These are phyloP conservation scores for Oxyria digyna DNA, from an alignment of 148 eudicot genomes.

Conservation along the genomic window DNA sequence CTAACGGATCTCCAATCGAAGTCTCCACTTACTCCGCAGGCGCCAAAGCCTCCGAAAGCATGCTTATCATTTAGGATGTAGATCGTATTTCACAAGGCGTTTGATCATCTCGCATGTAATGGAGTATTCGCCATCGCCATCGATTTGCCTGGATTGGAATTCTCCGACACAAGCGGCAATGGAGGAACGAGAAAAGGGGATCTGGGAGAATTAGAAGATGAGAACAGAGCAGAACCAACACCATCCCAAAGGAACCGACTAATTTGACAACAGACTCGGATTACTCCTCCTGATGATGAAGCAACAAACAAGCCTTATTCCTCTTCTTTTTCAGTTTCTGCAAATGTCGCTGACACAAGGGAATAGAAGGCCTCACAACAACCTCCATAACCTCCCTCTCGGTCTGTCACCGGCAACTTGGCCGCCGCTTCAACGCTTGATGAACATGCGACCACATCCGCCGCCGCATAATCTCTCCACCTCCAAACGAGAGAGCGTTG, in stretches of 20 bases:
- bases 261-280: constrained; percentile 11
- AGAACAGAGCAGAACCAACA: neutral
- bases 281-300: neutral
- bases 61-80: too few relatives aligned
- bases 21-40: too few relatives aligned
- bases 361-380: too few relatives aligned
- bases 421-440: neutral
- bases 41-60: too few relatives aligned
- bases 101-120: too few relatives aligned
- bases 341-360: neutral
- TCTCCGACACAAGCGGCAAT: too few relatives aligned
- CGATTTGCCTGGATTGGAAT: too few relatives aligned
- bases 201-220: constrained; percentile 16
- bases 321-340: neutral
- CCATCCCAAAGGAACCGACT: constrained; percentile 4
- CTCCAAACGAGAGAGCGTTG: constrained; percentile 6
- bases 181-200: too few relatives aligned
- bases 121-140: too few relatives aligned
- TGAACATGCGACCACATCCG: neutral
- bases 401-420: neutral
- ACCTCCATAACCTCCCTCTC: neutral
- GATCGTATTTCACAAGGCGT: too few relatives aligned
- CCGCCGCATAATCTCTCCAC: neutral
- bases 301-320: too few relatives aligned
- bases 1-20: too few relatives aligned